Base-by-base conservation (phyloP, 129 eudicot species). In the Scalesia atractyloides region DNA sequence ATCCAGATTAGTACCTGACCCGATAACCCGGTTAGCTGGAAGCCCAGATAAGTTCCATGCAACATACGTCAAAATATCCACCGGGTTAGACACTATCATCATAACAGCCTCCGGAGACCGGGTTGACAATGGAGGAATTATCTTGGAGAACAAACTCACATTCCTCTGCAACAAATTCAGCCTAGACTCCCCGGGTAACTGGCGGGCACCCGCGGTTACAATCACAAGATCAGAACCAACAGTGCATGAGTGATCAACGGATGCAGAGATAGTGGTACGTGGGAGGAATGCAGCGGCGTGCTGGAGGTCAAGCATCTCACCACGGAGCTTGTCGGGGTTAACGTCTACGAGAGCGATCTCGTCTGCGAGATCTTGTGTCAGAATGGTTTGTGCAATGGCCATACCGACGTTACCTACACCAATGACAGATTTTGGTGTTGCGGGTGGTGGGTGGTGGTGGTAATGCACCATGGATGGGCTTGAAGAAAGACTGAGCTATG, bases 231-330 rank as follows among this genome's bases (percentile, higher is more conserved):
- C 98, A 34, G 98, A 94, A 14, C 82, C 85, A 5, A 81, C 68
- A 3, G 98, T 90, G 63, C 79, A 75, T 60, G 88, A 68, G 69
- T 84, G 88, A 75, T 94, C 98, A 17, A 76, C 80, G 58, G 92
- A 84, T 12, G 97, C 92, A 34, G 63, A 49, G 81, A 94, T 94
- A 64, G 74, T 85, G 7, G 96, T 88, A 7, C 96, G 86, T 2
- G 98, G 98, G 69, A 94, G 85, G 74, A 94, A 94, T 4, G 98
- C 98, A 47, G 98, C 98, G 9, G 98, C 97, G 85, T 94, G 98
- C 19, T 94, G 98, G 60, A 94, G 89, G 70, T 94, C 98, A 2
- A 94, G 91, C 88, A 94, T 80, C 74, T 94, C 98, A 9, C 98
- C 98, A 4, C 88, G 89, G 59, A 90, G 91, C 61, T 94, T 87